phyloP scores from a whole-genome alignment of 2,329 filamentous ascomycete genomes.

The Magnaporthiopsis incrustans region DNA sequence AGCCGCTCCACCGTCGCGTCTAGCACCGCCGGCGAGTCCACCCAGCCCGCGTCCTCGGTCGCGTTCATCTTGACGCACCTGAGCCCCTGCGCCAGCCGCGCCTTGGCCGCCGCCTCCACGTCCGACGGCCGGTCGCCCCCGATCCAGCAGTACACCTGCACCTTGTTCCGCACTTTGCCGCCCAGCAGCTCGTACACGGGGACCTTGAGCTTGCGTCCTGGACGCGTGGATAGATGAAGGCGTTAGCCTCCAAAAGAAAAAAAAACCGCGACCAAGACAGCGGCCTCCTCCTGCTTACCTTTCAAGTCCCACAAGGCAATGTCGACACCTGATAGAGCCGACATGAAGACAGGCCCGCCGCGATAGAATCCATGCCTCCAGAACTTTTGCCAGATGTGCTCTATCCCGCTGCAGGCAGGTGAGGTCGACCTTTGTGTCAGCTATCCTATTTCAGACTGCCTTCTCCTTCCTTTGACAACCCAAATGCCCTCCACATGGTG shows the following conservation, averaged over 20 bases:
- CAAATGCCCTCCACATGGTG: neutral
- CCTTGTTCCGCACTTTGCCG: constrained; percentile 54
- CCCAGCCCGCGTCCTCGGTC: constrained; percentile 59
- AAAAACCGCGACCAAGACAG: no score
- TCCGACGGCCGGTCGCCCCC: constrained; percentile 57
- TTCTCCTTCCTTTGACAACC: neutral
- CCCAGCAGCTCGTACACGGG: constrained; percentile 60
- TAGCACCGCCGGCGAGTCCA: constrained; percentile 53
- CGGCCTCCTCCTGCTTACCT: constrained; percentile 19
- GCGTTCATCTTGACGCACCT: constrained; percentile 62
- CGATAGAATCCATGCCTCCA: constrained; percentile 62
- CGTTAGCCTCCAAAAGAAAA: neutral
- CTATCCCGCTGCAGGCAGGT: constrained; percentile 45
- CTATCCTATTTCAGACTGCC: no score
- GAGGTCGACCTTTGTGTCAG: neutral
- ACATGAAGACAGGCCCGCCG: constrained; percentile 65
- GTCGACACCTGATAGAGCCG: constrained; percentile 61
- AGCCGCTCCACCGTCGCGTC: constrained; percentile 52
- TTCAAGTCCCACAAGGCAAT: constrained; percentile 66
- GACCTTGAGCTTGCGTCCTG: constrained; percentile 27
- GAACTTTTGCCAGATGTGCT: constrained; percentile 61
- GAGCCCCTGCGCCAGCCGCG: constrained; percentile 47
- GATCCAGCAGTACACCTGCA: constrained; percentile 63
- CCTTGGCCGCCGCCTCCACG: constrained; percentile 45
- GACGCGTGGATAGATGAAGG: neutral